Base-by-base conservation (phyloP, 495 filamentous ascomycete genomes). In the Penicillium bialowiezense region DNA sequence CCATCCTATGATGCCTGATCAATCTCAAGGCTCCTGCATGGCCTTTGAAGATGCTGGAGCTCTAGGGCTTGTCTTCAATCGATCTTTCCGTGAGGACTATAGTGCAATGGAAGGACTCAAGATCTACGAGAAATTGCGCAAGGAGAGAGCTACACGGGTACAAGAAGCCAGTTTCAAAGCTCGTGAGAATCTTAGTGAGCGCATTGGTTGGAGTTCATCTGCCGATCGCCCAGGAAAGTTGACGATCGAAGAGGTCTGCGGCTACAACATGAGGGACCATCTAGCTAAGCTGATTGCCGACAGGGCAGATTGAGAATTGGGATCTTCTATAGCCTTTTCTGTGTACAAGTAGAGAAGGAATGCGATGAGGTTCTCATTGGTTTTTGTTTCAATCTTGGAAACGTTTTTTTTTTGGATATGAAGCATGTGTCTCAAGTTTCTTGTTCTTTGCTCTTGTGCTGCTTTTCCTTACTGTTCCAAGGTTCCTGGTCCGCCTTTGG, bases 1-100 rank as follows among this genome's bases (percentile, higher is more conserved):
- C 2, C 77, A 80, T 52, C 75, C 77, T 1, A 79, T 79, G 77
- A 66, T 80, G 32, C 77, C 77, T 1, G 58, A 74, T 48, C 67
- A 71, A 28, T 59, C 53, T 0, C 67, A 74, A 48, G 70, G 70
- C 5, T 59, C 64, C 0, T 69, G 69, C 43, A 60, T 61, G 62
- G 70, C 70, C 1, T 64, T 74, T 32, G 70, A 74, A 52, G 70
- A 74, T 44, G 69, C 69, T 0, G 70, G 54, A 0, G 65, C 67
- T 0, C 39, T 74, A 0, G 65, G 70, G 0, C 46, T 69, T 2
- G 41, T 74, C 5, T 74, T 73, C 53, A 41, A 58, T 29, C 52
- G 61, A 29, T 48, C 55, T 13, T 70, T 62, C 44, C 24, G 50
- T 1, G 55, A 57, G 0, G 51, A 69, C n/a, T 58, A 57, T 23